Base-by-base conservation (phyloP, 192 early-diverging fungal genomes). In the Rhizophagus prolifer region DNA sequence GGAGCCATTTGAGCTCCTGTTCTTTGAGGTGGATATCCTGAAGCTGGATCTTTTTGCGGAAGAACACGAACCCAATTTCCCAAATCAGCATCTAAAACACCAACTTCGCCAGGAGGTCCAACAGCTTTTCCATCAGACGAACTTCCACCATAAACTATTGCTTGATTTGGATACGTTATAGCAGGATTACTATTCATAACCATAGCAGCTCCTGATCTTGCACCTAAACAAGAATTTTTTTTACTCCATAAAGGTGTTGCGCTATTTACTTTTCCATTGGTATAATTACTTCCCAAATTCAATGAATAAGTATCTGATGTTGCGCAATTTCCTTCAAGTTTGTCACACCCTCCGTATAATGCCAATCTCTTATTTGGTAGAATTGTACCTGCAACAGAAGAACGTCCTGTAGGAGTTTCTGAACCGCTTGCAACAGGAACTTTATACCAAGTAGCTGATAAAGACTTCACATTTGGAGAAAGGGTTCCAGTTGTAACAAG, bases 1-100 rank as follows among this genome's bases (percentile, higher is more conserved):
- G 71, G n/a, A n/a, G 58, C 3, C 71, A 73, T 60, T 59, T n/a
- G n/a, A 44, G 71, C 71, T 9, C 71, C 71, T 6, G 26, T 13
- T 36, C 71, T 25, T 60, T n/a, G 7, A 31, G 28, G 30, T 36
- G 71, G 50, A 30, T 9, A 54, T 21, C 47, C 47, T 0, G 4
- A 21, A 10, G 0, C 12, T 23, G 31, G 54, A 59, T 59, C 54
- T 30, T 6, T 19, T 73, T 73, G 9, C 10, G 71, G 71, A 34
- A 73, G 26, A 13, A 73, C 58, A 59, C 71, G 58, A 28, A 73
- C 71, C 71, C 71, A 73, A 34, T 23, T 31, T n/a, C 71, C 71
- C 47, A 31, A 59, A 58, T 31, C 34, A 25, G 58, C 71, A 60
- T 73, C 71, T 9, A 59, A 59, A 31, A 73, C 54, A 59, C 58